Conservation (phyloP, 2,329 filamentous ascomycete genomes). For the Monosporascus sp. region DNA sequence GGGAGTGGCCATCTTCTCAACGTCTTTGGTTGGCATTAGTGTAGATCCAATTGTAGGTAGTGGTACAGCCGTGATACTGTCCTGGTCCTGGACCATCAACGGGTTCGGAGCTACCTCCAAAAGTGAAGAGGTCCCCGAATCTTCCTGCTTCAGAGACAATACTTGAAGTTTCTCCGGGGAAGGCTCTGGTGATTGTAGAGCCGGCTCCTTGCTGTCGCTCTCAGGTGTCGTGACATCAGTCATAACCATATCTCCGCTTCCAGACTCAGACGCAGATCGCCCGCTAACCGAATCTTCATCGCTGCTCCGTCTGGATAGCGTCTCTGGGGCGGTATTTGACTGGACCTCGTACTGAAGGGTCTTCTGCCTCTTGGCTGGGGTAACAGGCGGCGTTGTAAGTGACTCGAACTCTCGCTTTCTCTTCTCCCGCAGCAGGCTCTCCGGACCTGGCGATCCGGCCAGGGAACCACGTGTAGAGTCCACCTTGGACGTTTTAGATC, state of each 20-base stretch:
- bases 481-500: slow-evolving; percentile 28
- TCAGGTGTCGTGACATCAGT: slow-evolving; percentile 48
- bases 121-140: slow-evolving; percentile 19
- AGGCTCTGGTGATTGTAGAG: slow-evolving; percentile 29
- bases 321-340: slow-evolving; percentile 21
- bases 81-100: slow-evolving; percentile 5
- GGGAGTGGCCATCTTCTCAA: not conserved
- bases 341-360: slow-evolving; percentile 25
- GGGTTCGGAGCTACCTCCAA: slow-evolving; percentile 15
- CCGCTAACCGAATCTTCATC: slow-evolving; percentile 24
- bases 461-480: slow-evolving; percentile 31
- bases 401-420: slow-evolving; percentile 39
- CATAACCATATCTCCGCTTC: slow-evolving; percentile 24
- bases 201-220: slow-evolving; percentile 38
- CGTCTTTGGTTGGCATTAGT: slow-evolving; percentile 3
- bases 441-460: slow-evolving; percentile 27
- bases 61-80: slow-evolving; percentile 13
- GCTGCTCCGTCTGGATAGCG: slow-evolving; percentile 35
- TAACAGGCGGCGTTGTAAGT: slow-evolving; percentile 49
- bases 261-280: slow-evolving; percentile 27
- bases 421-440: slow-evolving; percentile 25
- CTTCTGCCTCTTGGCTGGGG: slow-evolving; percentile 48
- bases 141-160: slow-evolving; percentile 28
- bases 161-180: slow-evolving; percentile 25
- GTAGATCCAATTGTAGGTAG: slow-evolving; percentile 14